Percentiles rank a stretch among this genome's conserved stretches.
phyloP scores from a whole-genome alignment of 1,284 basidiomycete species.

The Phenoliferia sp. region DNA sequence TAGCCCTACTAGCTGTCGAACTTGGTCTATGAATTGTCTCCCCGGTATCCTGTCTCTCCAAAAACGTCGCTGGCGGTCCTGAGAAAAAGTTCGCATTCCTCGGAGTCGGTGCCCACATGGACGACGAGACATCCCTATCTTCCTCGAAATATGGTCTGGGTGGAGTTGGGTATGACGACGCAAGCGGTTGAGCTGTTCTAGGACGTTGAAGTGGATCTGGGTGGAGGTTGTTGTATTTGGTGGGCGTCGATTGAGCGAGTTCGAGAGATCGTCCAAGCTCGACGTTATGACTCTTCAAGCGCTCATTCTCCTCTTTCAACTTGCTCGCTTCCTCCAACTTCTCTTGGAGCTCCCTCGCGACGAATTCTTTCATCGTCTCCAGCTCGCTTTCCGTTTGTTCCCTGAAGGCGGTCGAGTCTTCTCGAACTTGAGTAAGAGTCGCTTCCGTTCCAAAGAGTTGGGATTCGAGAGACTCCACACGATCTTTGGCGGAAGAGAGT shows the following conservation, averaged over 20 bases:
- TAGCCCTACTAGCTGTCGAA: neutral
- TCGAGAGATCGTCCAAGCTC: neutral
- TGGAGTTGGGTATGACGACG: neutral
- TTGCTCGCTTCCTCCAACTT: neutral
- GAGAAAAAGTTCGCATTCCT: neutral
- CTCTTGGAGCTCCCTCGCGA: slow-evolving; percentile 4
- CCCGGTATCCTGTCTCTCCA: neutral
- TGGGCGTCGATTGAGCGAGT: neutral
- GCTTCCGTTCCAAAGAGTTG: neutral
- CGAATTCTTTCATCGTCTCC: neutral
- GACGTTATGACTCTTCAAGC: neutral
- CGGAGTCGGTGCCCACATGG: neutral
- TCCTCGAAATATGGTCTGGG: neutral
- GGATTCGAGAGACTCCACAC: neutral
- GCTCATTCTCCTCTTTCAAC: slow-evolving; percentile 4
- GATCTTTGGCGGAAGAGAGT: neutral
- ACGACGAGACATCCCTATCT: neutral
- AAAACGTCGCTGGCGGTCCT: neutral
- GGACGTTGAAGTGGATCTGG: neutral
- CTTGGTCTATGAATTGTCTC: neutral
- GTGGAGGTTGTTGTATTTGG: neutral
- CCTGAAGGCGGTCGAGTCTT: slow-evolving; percentile 1
- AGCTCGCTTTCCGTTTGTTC: neutral
- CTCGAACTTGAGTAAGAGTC: neutral
- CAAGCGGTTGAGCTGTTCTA: neutral